Evolutionary conservation across 73 alveolate genomes (phyloP), one percentile per base, ranked within the genome.

Genomic region (Diophrys sp.): DNA sequence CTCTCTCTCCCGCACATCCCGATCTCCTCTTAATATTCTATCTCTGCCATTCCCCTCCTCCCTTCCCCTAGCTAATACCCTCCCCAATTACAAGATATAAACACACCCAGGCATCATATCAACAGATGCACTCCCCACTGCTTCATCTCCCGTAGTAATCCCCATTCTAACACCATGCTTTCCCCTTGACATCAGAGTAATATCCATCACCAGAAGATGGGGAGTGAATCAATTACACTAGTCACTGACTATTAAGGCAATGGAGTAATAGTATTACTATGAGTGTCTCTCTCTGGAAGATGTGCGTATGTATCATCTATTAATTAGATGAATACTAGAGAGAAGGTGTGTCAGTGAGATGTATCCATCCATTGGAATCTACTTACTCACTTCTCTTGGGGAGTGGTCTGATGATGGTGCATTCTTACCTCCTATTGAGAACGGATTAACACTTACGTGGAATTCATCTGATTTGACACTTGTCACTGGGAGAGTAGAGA

Each of bases 271-370:
- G n/a, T n/a, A n/a, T 70, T 91, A 18, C 31, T 73, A 24, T 91
- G 97, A 95, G 57, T 89, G 29, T 79, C 71, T 1, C 87, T 91
- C 0, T 54, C 93, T 1, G 89, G 87, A 28, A 77, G 93, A 0
- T n/a, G n/a, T n/a, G n/a, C n/a, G n/a, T n/a, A n/a, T n/a, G n/a
- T n/a, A n/a, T n/a, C n/a, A n/a, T n/a, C n/a, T n/a, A n/a, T n/a
- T n/a, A n/a, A n/a, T n/a, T n/a, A n/a, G n/a, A n/a, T n/a, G n/a
- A n/a, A n/a, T n/a, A n/a, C n/a, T n/a, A n/a, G n/a, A n/a, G n/a
- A n/a, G n/a, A n/a, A n/a, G n/a, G n/a, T n/a, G n/a, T n/a, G n/a
- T n/a, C n/a, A n/a, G n/a, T n/a, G n/a, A n/a, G n/a, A n/a, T n/a
- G n/a, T n/a, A n/a, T n/a, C n/a, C n/a, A n/a, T n/a, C n/a, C n/a